These are phyloP conservation scores for Lentinula guzmanii DNA, from an alignment of 768 basidiomycete genomes.

Conservation along the genomic window DNA sequence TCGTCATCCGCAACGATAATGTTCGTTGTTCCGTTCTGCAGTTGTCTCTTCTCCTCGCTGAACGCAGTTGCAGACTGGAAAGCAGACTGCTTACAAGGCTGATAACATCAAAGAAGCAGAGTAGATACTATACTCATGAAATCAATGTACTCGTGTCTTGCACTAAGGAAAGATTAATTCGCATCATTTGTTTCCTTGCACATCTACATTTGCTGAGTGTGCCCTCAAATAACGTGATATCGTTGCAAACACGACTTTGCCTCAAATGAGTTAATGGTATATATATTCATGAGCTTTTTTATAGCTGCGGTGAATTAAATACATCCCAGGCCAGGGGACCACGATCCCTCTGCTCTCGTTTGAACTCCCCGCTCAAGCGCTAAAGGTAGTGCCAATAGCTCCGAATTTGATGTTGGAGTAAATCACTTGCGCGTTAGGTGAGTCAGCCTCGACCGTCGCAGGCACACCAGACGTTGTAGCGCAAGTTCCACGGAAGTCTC, in stretches of 20 bases:
- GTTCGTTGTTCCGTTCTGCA: background rate
- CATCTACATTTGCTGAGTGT: no score
- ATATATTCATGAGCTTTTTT: no score
- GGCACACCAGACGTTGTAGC: conserved; percentile 41
- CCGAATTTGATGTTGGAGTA: conserved; percentile 54
- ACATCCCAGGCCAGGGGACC: no score
- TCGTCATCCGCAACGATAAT: conserved; percentile 2
- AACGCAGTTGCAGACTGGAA: background rate
- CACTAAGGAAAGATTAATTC: no score
- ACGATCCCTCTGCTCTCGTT: background rate
- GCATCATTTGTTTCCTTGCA: no score
- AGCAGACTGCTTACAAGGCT: conserved; percentile 2
- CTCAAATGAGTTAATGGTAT: no score
- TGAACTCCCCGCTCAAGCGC: background rate
- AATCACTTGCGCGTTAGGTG: conserved; percentile 36
- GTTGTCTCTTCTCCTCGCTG: background rate
- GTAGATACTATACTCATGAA: background rate
- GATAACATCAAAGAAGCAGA: background rate
- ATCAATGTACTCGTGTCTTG: no score
- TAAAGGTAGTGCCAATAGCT: conserved; percentile 39
- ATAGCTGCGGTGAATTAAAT: no score
- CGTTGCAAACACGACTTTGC: no score
- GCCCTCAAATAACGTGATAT: no score
- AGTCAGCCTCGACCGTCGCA: conserved; percentile 31
- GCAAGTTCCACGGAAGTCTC: conserved; percentile 46